A percentile compares a stretch with the other conserved stretches of the same genome.
These are phyloP conservation scores for Quercus variabilis DNA, from an alignment of 306 rosid genomes.

Conservation along the genomic window DNA sequence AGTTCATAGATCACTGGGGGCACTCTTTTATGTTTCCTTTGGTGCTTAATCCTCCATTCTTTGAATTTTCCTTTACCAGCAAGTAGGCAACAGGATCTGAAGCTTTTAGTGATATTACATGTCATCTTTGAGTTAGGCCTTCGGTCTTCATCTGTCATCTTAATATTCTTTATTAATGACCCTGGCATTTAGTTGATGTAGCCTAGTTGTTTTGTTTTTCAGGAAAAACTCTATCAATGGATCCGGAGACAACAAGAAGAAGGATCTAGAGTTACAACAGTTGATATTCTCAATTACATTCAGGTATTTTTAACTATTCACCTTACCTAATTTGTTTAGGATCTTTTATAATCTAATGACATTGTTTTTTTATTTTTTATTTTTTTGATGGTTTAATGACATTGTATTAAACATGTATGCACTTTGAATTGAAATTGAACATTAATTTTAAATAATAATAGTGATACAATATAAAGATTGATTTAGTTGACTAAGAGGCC, in stretches of 20 bases:
- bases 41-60: not conserved
- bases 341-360: not conserved
- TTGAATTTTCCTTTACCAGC: not conserved
- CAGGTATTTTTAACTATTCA: constrained; percentile 42
- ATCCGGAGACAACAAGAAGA: constrained; percentile 76
- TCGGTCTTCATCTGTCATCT: not conserved
- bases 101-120: not conserved
- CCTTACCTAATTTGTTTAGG: not conserved
- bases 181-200: constrained; percentile 5
- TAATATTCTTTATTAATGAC: not conserved
- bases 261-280: constrained; percentile 66
- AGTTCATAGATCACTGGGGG: not conserved
- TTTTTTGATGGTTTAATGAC: too few relatives aligned
- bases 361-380: too few relatives aligned
- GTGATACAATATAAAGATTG: too few relatives aligned
- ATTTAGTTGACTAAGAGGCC: too few relatives aligned
- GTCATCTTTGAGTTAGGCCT: not conserved
- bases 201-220: constrained; percentile 22
- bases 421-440: not conserved
- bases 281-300: constrained; percentile 62
- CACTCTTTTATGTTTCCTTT: not conserved
- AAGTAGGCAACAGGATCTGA: not conserved
- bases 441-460: not conserved
- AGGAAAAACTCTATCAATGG: constrained; percentile 90
- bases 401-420: not conserved